A percentile compares a stretch with the other conserved stretches of the same genome.
These are phyloP conservation scores for Raffaelea arxii DNA, from an alignment of 2,329 filamentous ascomycete genomes.

Conservation along the genomic window DNA sequence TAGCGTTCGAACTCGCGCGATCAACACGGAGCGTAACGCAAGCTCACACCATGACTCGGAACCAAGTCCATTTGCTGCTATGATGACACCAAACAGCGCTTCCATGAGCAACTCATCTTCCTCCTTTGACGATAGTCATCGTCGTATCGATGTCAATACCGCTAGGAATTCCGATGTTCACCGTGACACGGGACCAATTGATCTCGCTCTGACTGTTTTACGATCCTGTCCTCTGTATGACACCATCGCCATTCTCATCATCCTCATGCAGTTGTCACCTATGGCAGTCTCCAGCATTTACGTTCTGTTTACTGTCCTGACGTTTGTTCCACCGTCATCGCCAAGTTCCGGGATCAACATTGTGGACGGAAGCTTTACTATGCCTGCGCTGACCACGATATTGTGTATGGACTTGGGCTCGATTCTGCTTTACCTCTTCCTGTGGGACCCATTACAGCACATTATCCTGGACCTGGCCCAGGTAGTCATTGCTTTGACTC, in stretches of 20 bases:
- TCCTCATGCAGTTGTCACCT: conserved; percentile 84
- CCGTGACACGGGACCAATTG: conserved; percentile 62
- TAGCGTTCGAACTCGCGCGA: not conserved
- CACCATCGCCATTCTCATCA: conserved; percentile 92
- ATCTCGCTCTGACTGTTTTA: conserved; percentile 77
- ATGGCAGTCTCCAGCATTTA: conserved; percentile 83
- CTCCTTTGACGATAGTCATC: conserved; percentile 26
- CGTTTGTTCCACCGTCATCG: conserved; percentile 77
- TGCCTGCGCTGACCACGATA: conserved; percentile 77
- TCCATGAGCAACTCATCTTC: conserved; percentile 19
- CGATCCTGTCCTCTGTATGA: conserved; percentile 85
- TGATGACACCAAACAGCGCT: too few species aligned
- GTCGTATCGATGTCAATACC: conserved; percentile 61
- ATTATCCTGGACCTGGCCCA: conserved; percentile 85
- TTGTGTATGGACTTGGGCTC: conserved; percentile 76
- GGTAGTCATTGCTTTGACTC: conserved; percentile 82
- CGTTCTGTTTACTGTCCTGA: conserved; percentile 83
- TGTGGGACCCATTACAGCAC: conserved; percentile 80
- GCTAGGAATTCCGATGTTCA: conserved; percentile 58
- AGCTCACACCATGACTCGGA: conserved; percentile 3
- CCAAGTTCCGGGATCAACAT: conserved; percentile 72
- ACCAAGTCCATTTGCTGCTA: too few species aligned
- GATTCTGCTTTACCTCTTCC: conserved; percentile 74
- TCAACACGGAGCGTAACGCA: not conserved
- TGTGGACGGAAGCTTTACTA: conserved; percentile 76